Evolutionary conservation across 2,329 filamentous ascomycete species (phyloP).

Genomic region (Trichoderma koningiopsis): DNA sequence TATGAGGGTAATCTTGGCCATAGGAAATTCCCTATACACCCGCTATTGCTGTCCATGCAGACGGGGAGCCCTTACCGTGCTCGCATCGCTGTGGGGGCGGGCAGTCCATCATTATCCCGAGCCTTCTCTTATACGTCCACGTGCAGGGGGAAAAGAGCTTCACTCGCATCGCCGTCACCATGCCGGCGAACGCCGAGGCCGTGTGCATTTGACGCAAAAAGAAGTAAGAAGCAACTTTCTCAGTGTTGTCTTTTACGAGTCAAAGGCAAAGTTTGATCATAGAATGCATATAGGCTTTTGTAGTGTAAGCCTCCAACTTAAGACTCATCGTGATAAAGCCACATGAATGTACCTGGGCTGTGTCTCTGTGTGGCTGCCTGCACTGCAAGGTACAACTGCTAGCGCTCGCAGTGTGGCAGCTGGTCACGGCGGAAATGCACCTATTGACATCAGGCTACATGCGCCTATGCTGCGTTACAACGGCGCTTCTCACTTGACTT

Average conservation of each 20-base stretch:
- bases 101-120: background rate
- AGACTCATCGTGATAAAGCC: background rate
- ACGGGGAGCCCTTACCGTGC: background rate
- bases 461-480: background rate
- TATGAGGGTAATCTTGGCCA: background rate
- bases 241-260: background rate
- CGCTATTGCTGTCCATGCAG: background rate
- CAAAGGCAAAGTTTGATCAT: background rate
- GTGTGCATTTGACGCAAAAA: background rate
- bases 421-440: constrained; percentile 4
- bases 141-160: background rate
- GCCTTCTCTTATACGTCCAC: background rate
- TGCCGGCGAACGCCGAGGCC: background rate
- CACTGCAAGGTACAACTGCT: constrained; percentile 14
- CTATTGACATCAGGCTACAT: background rate
- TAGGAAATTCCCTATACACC: background rate
- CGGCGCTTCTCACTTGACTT: constrained; percentile 9
- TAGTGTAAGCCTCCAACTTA: background rate
- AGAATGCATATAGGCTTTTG: background rate
- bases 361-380: constrained; percentile 12
- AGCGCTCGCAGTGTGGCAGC: constrained; percentile 2
- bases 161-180: background rate
- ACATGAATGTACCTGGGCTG: background rate
- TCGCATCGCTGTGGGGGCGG: background rate
- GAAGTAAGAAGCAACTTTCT: background rate